Percentiles rank a stretch among this genome's conserved stretches.
These are phyloP conservation scores for Corymbia calophylla DNA, from an alignment of 441 rosid genomes.

Conservation along the genomic window DNA sequence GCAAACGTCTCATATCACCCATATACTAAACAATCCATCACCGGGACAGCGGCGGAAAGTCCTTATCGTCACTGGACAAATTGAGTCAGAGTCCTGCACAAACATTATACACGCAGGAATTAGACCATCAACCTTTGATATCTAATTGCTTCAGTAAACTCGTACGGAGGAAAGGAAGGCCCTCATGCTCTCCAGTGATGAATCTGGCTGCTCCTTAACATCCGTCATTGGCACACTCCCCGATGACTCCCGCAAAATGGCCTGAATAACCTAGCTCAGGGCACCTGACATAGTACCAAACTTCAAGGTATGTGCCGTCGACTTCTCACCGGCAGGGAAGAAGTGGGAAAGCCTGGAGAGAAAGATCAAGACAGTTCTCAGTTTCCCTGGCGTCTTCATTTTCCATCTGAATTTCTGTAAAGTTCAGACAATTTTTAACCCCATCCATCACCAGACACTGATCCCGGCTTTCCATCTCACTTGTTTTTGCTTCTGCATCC, in stretches of 20 bases:
- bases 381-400: neutral
- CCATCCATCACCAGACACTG: constrained; percentile 8
- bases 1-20: neutral
- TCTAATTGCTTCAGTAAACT: neutral
- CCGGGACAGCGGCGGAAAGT: constrained; percentile 26
- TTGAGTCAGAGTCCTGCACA: constrained; percentile 11
- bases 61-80: constrained; percentile 10
- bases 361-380: constrained; percentile 18
- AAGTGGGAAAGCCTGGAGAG: constrained; percentile 41
- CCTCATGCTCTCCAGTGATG: constrained; percentile 7
- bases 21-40: neutral
- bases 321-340: constrained; percentile 26
- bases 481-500: neutral
- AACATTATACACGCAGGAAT: neutral
- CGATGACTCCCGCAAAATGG: neutral
- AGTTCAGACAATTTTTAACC: constrained; percentile 2
- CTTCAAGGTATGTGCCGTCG: neutral
- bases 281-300: constrained; percentile 16
- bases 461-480: constrained; percentile 12
- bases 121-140: neutral
- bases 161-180: neutral
- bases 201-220: constrained; percentile 8
- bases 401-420: neutral
- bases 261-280: neutral
- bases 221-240: neutral